These are phyloP conservation scores for Macrophomina tecta DNA, from an alignment of 2,329 filamentous ascomycete species.

Conservation along the genomic window DNA sequence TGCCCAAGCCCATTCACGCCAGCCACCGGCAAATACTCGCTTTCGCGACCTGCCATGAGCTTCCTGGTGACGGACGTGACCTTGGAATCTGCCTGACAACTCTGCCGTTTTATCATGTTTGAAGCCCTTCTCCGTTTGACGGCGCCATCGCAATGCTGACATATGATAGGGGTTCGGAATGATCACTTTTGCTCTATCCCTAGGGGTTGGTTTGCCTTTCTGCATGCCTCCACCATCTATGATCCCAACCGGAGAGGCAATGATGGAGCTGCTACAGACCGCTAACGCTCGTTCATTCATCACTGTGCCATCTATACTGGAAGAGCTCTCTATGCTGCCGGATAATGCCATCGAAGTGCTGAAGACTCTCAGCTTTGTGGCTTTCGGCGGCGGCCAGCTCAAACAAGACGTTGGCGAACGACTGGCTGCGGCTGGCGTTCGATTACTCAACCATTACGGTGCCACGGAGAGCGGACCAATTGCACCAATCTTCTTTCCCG, in stretches of 20 bases:
- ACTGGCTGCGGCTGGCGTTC: slow-evolving; percentile 35
- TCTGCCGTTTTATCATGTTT: slow-evolving; percentile 43
- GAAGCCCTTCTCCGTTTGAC: too few species aligned
- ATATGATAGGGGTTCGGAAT: slow-evolving; percentile 37
- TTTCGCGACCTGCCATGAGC: slow-evolving; percentile 35
- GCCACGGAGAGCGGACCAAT: slow-evolving; percentile 45
- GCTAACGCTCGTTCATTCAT: slow-evolving; percentile 37
- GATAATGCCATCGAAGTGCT: slow-evolving; percentile 28
- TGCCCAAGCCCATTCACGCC: slow-evolving; percentile 44
- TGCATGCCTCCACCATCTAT: slow-evolving; percentile 36
- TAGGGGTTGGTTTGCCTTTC: slow-evolving; percentile 39
- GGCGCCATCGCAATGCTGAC: too few species aligned
- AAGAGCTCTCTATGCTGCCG: slow-evolving; percentile 36
- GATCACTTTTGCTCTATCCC: slow-evolving; percentile 39
- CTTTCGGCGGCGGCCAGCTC: slow-evolving; percentile 41
- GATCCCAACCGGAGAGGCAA: slow-evolving; percentile 35
- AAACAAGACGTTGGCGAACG: slow-evolving; percentile 35
- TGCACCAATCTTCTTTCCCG: slow-evolving; percentile 41
- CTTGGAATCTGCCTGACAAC: slow-evolving; percentile 40
- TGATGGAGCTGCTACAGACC: slow-evolving; percentile 34
- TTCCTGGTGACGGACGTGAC: slow-evolving; percentile 1
- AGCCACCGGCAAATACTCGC: slow-evolving; percentile 39
- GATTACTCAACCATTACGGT: slow-evolving; percentile 45
- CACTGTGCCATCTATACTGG: slow-evolving; percentile 45
- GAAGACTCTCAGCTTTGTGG: slow-evolving; percentile 40